phyloP scores from a whole-genome alignment of 164 flowering plant species.

The Macadamia tetraphylla region DNA sequence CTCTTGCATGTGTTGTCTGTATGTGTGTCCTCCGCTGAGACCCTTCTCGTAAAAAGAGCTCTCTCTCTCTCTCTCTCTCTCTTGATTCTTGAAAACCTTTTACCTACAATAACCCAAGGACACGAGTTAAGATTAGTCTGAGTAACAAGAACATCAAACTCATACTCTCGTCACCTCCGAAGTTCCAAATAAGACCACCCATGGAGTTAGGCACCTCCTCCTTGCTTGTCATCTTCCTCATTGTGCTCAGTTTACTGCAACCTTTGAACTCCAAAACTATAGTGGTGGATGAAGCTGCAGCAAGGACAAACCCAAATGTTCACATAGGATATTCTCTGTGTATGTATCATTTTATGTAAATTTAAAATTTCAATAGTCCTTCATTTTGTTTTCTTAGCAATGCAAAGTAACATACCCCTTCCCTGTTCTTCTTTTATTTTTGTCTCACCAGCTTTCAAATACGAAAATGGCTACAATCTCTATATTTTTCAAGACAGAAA shows the following conservation, averaged over 20 bases:
- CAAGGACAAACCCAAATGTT: constrained; percentile 58
- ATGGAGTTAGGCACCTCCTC: constrained; percentile 17
- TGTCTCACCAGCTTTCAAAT: constrained; percentile 54
- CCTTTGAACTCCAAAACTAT: constrained; percentile 41
- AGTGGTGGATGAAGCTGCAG: constrained; percentile 63
- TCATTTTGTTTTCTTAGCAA: neutral
- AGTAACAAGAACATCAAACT: neutral
- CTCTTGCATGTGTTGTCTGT: neutral
- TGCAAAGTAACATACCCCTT: too few relatives aligned
- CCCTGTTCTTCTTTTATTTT: neutral
- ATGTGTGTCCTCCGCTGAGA: neutral
- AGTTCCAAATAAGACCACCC: neutral
- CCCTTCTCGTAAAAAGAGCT: neutral
- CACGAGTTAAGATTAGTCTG: neutral
- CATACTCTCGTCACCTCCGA: constrained; percentile 5
- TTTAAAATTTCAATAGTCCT: neutral
- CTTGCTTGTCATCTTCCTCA: constrained; percentile 20
- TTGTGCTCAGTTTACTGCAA: constrained; percentile 19
- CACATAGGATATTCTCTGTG: constrained; percentile 78
- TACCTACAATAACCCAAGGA: neutral
- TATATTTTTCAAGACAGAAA: constrained; percentile 69
- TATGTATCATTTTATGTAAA: constrained; percentile 28
- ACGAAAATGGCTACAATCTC: constrained; percentile 52
- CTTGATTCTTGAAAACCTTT: neutral
- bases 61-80: neutral